Evolutionary conservation across 2,329 filamentous ascomycete genomes (phyloP).

Genomic region (Alternaria conjuncta): DNA sequence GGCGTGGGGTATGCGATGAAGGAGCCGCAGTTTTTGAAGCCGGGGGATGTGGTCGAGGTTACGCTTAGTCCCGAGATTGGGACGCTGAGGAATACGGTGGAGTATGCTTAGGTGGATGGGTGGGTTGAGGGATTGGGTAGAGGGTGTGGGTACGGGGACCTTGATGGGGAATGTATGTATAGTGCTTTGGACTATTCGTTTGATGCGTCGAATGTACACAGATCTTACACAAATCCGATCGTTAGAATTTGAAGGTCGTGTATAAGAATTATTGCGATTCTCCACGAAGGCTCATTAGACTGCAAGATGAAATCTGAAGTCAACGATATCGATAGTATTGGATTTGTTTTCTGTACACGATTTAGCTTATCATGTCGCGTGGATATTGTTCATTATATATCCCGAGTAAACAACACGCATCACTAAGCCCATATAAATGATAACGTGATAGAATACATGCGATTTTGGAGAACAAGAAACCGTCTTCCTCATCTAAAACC

Average conservation of each 20-base stretch:
- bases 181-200: background rate
- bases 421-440: background rate
- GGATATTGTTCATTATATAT: fast-evolving
- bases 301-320: background rate
- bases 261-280: background rate
- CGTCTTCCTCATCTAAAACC: background rate
- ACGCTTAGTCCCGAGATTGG: conserved; percentile 37
- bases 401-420: background rate
- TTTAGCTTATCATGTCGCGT: background rate
- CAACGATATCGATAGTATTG: background rate
- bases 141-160: background rate
- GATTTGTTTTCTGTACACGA: background rate
- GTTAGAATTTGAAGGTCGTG: background rate
- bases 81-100: conserved; percentile 41
- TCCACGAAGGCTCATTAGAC: fast-evolving
- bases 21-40: conserved; percentile 44
- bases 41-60: conserved; percentile 44
- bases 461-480: background rate
- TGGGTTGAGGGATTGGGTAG: background rate
- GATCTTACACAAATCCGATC: background rate
- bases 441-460: background rate
- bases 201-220: background rate
- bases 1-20: conserved; percentile 53
- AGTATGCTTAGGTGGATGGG: conserved; percentile 28
- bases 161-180: background rate